Evolutionary conservation across 805 yeast genomes (phyloP), one percentile per base, ranked within the genome.

Genomic region (Lachancea waltii): DNA sequence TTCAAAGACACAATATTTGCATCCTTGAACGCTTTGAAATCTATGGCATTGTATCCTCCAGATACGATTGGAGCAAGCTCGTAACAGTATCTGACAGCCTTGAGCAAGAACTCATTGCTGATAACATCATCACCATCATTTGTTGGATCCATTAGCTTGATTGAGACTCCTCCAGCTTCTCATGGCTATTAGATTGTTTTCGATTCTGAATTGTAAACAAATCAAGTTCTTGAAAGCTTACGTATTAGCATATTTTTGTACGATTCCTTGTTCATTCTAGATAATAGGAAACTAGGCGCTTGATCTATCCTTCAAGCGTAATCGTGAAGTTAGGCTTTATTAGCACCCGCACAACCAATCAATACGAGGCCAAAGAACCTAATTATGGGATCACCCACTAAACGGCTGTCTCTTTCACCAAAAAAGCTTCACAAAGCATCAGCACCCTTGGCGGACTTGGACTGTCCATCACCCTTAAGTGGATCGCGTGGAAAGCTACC

Each of bases 401-500:
- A 25, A 16, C 36, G 27, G 13, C 30, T 33, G 8, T 33, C 36
- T 9, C 14, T 18, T 7, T 33, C 36, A n/a, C 36, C 36, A 15
- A 33, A 33, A 9, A 33, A 33, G 21, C 23, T n/a, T 11, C 13
- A 11, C 10, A 11, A 7, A 5, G 10, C 13, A 11, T 23, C 26
- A 11, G 11, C 30, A 17, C 15, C 18, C 5, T 7, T 17, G 10
- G 14, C 11, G 5, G 30, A 28, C 4, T 17, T 13, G 5, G 26
- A 23, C 13, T 11, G 7, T 13, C 13, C 26, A 11, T 14, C 30
- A 5, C 18, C 10, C 11, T 14, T 14, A 9, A 14, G 31, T n/a
- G 5, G 10, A 7, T 23, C 22, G 25, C 33, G n/a, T 6, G 27
- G 37, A 10, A 41, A 36, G 31, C 33, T 45, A 21, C 48, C 51